Evolutionary conservation across 1,284 basidiomycete species (phyloP).

Genomic region (Cutaneotrichosporon sp.): DNA sequence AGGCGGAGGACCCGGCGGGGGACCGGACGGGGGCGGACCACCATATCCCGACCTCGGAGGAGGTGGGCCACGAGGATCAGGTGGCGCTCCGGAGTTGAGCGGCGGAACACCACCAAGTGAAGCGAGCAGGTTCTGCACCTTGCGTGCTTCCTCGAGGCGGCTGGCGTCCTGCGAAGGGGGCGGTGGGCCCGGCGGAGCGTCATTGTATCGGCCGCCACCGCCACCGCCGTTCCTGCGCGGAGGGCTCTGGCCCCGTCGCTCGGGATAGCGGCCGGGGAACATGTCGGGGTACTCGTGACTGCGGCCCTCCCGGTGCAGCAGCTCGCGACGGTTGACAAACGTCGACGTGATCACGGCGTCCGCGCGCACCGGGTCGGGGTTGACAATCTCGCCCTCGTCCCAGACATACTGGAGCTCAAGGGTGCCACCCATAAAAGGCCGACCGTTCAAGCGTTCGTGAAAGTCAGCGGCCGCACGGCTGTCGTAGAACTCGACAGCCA

Average conservation of each 20-base stretch:
- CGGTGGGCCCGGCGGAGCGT: constrained; percentile 11
- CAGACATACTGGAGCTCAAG: constrained; percentile 88
- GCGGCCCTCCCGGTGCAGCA: constrained; percentile 9
- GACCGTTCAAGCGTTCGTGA: constrained; percentile 73
- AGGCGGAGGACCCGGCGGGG: constrained; percentile 1
- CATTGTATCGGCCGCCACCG: constrained; percentile 11
- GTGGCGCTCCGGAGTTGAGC: constrained; percentile 2
- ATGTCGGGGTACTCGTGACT: not conserved
- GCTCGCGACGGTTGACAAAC: constrained; percentile 16
- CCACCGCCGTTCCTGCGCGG: constrained; percentile 4
- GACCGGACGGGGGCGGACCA: constrained; percentile 3
- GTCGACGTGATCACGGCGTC: constrained; percentile 9
- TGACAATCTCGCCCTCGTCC: constrained; percentile 62
- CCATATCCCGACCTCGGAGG: not conserved
- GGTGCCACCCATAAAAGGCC: constrained; percentile 77
- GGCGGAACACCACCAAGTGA: constrained; percentile 26
- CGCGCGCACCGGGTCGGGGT: constrained; percentile 30
- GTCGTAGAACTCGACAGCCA: constrained; percentile 86
- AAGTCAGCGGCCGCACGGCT: constrained; percentile 78
- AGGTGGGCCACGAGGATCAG: constrained; percentile 2
- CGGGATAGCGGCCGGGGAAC: not conserved
- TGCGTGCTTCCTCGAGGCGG: constrained; percentile 42
- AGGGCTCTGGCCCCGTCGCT: not conserved
- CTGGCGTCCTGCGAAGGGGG: constrained; percentile 24
- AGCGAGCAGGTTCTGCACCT: constrained; percentile 40